Conservation (phyloP, 257 asterid species). For the Nicotiana paniculata region DNA sequence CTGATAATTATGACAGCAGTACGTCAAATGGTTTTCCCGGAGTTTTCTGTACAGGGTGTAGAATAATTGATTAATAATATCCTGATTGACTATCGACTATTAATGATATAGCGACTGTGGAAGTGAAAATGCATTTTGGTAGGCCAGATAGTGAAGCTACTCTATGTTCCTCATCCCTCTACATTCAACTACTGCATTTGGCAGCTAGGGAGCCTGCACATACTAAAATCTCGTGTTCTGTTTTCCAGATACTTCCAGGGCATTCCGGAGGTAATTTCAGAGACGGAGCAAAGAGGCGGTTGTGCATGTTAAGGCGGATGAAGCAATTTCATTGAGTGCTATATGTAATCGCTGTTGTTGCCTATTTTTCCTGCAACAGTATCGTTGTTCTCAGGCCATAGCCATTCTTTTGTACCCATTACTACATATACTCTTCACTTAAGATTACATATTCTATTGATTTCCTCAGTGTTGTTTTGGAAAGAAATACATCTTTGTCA, state of each 20-base stretch:
- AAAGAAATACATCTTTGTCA: background rate
- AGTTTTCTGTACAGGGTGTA: background rate
- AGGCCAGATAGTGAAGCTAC: background rate
- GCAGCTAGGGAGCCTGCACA: background rate
- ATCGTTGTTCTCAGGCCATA: background rate
- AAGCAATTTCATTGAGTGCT: slow-evolving; percentile 2
- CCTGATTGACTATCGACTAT: background rate
- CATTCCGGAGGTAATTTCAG: slow-evolving; percentile 76
- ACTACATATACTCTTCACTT: slow-evolving; percentile 10
- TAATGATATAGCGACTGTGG: background rate
- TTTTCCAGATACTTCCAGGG: slow-evolving; percentile 75
- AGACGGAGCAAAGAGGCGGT: slow-evolving; percentile 78
- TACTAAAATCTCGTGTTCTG: slow-evolving; percentile 10
- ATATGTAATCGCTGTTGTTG: background rate
- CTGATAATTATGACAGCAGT: background rate
- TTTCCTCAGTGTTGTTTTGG: slow-evolving; percentile 4
- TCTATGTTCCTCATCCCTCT: background rate
- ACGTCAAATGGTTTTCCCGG: background rate
- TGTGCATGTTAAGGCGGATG: slow-evolving; percentile 66
- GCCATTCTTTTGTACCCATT: slow-evolving; percentile 35
- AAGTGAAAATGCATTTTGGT: background rate
- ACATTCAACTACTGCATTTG: background rate
- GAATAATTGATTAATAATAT: background rate
- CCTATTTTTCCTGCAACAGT: background rate
- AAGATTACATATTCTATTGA: background rate